phyloP scores from a whole-genome alignment of 2,329 filamentous ascomycete genomes.

The Lachnellula willkommii region DNA sequence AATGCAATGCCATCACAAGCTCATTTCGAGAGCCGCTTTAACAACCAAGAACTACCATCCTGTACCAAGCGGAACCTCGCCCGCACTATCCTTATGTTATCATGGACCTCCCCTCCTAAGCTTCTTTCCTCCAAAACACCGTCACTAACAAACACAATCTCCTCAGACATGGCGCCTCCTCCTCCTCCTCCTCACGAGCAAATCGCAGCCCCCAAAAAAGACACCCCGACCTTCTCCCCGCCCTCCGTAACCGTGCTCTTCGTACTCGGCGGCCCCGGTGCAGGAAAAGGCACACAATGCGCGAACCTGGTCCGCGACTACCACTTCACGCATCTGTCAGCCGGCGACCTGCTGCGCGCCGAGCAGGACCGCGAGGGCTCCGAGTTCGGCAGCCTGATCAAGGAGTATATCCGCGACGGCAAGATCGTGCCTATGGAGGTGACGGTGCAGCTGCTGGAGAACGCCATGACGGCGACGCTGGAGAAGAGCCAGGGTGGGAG shows the following conservation, averaged over 20 bases:
- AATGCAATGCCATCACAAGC: neutral
- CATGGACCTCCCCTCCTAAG: neutral
- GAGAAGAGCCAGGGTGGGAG: conserved; percentile 43
- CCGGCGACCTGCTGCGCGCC: conserved; percentile 86
- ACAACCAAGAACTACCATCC: conserved; percentile 3
- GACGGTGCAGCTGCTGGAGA: conserved; percentile 87
- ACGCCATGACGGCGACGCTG: conserved; percentile 76
- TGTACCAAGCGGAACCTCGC: neutral
- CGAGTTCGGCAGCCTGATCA: conserved; percentile 89
- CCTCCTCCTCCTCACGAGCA: conserved; percentile 19
- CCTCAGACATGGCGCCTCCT: conserved; percentile 35
- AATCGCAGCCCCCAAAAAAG: conserved; percentile 48
- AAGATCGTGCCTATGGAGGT: conserved; percentile 99
- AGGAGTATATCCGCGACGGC: conserved; percentile 87
- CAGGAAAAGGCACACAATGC: conserved; percentile 96
- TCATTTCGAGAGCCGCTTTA: conserved; percentile 27
- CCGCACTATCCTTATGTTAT: neutral
- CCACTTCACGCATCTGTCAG: conserved; percentile 87
- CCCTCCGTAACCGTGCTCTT: conserved; percentile 86
- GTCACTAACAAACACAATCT: conserved; percentile 9
- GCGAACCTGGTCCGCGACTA: conserved; percentile 80
- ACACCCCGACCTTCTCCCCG: conserved; percentile 64
- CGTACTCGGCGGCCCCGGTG: conserved; percentile 90
- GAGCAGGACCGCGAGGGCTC: conserved; percentile 84
- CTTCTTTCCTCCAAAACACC: neutral